Evolutionary conservation across 306 rosid species (phyloP).

Genomic region (Vicia faba): DNA sequence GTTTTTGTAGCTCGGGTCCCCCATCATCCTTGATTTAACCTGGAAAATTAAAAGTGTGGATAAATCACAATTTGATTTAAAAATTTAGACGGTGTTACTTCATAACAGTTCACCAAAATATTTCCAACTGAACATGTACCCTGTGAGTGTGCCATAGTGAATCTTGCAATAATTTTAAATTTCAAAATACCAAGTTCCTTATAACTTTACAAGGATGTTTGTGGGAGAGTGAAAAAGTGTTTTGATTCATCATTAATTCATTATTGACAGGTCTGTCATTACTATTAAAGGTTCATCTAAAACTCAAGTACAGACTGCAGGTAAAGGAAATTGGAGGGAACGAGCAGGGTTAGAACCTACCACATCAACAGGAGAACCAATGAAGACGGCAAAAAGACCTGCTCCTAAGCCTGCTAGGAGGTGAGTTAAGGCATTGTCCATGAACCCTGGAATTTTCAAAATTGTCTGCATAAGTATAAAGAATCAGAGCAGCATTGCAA

Average conservation of each 20-base stretch:
- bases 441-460: constrained; percentile 99
- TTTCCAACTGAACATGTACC: constrained; percentile 37
- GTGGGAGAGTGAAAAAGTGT: constrained; percentile 4
- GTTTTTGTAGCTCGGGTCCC: constrained; percentile 86
- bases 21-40: constrained; percentile 99
- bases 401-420: constrained; percentile 97
- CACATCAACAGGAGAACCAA: constrained; percentile 99
- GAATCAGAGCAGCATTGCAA: constrained; percentile 65
- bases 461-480: constrained; percentile 93
- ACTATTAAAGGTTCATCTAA: constrained; percentile 26
- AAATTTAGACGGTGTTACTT: constrained; percentile 40
- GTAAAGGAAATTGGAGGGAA: background rate
- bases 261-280: constrained; percentile 18
- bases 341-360: constrained; percentile 48
- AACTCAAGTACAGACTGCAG: background rate
- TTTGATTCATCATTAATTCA: constrained; percentile 5
- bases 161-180: constrained; percentile 19
- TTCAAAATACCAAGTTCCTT: constrained; percentile 12
- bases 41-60: constrained; percentile 48
- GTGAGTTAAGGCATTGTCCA: constrained; percentile 82
- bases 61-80: constrained; percentile 37
- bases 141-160: constrained; percentile 28
- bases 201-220: constrained; percentile 19
- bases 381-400: constrained; percentile 89
- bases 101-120: constrained; percentile 37